phyloP scores from a whole-genome alignment of 2,329 filamentous ascomycete species.

The Dothiorella sarmentorum region DNA sequence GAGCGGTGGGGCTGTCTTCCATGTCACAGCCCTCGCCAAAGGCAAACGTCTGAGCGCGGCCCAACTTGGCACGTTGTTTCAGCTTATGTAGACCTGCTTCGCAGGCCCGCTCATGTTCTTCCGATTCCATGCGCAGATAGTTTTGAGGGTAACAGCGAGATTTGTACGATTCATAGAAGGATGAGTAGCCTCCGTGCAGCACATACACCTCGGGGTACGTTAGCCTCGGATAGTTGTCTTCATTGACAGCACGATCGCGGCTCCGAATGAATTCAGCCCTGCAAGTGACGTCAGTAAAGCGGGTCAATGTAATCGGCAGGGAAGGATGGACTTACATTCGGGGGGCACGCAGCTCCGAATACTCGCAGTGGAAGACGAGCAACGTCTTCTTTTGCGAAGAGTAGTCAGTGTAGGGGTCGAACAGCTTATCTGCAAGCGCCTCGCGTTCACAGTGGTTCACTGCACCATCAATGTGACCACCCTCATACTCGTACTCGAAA shows the following conservation, averaged over 20 bases:
- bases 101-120: constrained; percentile 87
- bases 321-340: constrained; percentile 61
- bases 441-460: constrained; percentile 98
- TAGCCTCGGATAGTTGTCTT: constrained; percentile 78
- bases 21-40: constrained; percentile 69
- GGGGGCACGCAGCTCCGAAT: constrained; percentile 92
- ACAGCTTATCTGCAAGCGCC: constrained; percentile 72
- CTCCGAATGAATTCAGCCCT: constrained; percentile 85
- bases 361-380: constrained; percentile 95
- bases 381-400: constrained; percentile 66
- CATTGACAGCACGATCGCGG: constrained; percentile 80
- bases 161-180: constrained; percentile 78
- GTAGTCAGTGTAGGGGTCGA: constrained; percentile 49
- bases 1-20: constrained; percentile 60
- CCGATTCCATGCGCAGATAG: constrained; percentile 94
- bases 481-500: constrained; percentile 98
- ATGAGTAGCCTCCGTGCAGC: constrained; percentile 91
- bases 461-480: constrained; percentile 89
- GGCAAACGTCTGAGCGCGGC: constrained; percentile 88
- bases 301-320: constrained; percentile 1
- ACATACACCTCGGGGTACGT: constrained; percentile 98
- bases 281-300: constrained; percentile 22
- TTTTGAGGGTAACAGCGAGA: constrained; percentile 86
- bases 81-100: constrained; percentile 93
- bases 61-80: constrained; percentile 81